A percentile compares a stretch with the other conserved stretches of the same genome.
These are phyloP conservation scores for Dactylonectria estremocensis DNA, from an alignment of 2,329 filamentous ascomycete species.

Conservation along the genomic window DNA sequence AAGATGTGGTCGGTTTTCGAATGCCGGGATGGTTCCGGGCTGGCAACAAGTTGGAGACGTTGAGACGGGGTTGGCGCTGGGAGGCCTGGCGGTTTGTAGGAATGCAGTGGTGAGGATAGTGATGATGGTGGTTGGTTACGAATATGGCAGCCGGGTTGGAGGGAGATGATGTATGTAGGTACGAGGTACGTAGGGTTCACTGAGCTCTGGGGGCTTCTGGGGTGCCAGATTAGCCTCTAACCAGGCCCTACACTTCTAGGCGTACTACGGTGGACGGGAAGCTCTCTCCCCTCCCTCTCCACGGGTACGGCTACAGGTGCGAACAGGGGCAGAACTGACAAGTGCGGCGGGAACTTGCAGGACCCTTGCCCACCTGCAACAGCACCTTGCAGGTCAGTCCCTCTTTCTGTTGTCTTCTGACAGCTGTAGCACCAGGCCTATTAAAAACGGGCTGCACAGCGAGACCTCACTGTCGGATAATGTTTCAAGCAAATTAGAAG, in stretches of 20 bases:
- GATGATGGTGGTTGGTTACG: not conserved
- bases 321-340: conserved; percentile 28
- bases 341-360: conserved; percentile 14
- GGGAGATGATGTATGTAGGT: conserved; percentile 14
- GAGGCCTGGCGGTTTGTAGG: not conserved
- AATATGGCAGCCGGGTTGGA: not conserved
- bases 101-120: not conserved
- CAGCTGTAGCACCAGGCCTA: conserved; percentile 22
- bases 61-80: not conserved
- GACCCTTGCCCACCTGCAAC: conserved; percentile 1
- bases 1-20: not conserved
- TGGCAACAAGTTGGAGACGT: not conserved
- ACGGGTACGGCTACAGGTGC: conserved; percentile 7
- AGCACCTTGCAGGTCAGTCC: conserved; percentile 4
- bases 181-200: not conserved
- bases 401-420: conserved; percentile 20
- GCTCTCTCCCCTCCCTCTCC: conserved; percentile 1
- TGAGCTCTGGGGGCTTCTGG: not conserved
- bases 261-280: conserved; percentile 5
- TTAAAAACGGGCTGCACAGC: conserved; percentile 8
- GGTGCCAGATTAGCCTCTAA: conserved; percentile 3
- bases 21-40: not conserved
- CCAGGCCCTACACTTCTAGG: not conserved
- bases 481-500: conserved; percentile 22
- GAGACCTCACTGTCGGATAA: conserved; percentile 14